phyloP scores from a whole-genome alignment of 345 rosid genomes.

The Microcos paniculata region DNA sequence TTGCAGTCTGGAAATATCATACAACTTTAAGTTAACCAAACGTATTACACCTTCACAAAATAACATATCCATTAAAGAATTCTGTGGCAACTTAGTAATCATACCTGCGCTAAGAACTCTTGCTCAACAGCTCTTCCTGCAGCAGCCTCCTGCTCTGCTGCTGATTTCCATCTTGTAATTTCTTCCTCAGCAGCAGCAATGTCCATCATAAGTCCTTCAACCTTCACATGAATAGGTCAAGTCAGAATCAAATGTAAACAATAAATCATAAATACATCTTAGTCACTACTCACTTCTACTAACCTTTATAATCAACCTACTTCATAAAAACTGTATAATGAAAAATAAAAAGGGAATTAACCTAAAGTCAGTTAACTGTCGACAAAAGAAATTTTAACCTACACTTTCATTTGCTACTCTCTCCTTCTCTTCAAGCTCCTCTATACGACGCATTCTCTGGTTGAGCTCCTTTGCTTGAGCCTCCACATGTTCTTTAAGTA shows the following conservation, averaged over 20 bases:
- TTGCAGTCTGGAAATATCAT: not conserved
- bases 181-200: constrained; percentile 99
- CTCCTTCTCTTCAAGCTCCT: constrained; percentile 89
- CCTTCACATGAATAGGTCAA: constrained; percentile 39
- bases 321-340: not conserved
- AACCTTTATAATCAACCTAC: not conserved
- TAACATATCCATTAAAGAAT: not conserved
- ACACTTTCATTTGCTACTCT: constrained; percentile 93
- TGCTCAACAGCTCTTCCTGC: constrained; percentile 95
- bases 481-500: constrained; percentile 67
- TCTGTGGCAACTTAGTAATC: constrained; percentile 5
- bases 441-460: constrained; percentile 65
- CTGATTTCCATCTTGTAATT: constrained; percentile 96
- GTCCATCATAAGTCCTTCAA: constrained; percentile 97
- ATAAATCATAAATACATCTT: not conserved
- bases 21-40: no score
- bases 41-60: not conserved
- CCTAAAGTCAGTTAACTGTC: not conserved
- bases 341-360: not conserved
- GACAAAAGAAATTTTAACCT: constrained; percentile 24
- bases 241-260: not conserved
- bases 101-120: constrained; percentile 72
- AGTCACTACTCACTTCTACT: not conserved
- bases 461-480: constrained; percentile 77
- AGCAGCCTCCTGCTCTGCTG: constrained; percentile 99